phyloP scores from a whole-genome alignment of 2,329 filamentous ascomycete genomes.

The Colletotrichum shisoi region DNA sequence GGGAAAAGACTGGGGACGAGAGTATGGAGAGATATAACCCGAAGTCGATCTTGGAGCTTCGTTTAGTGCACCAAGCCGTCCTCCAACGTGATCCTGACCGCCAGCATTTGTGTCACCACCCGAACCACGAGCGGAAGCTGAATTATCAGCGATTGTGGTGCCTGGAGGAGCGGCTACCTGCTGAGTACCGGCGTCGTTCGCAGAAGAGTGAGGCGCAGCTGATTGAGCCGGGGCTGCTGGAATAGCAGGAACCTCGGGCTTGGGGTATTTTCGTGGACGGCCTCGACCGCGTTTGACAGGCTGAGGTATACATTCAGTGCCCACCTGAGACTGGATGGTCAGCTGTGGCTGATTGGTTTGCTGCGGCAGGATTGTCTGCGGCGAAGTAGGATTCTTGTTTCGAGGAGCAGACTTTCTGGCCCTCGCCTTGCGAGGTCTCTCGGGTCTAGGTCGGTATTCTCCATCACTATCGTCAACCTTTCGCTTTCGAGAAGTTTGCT shows the following conservation, averaged over 20 bases:
- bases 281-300: constrained; percentile 32
- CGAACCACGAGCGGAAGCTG: not conserved
- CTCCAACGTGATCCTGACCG: not conserved
- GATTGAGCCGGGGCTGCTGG: not conserved
- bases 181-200: not conserved
- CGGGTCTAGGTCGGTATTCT: constrained; percentile 16
- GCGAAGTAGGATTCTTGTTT: not conserved
- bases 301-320: not conserved
- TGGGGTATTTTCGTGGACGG: constrained; percentile 32
- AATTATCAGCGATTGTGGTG: not conserved
- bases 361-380: not conserved
- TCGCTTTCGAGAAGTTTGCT: constrained; percentile 8
- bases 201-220: not conserved
- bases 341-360: not conserved
- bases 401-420: constrained; percentile 5
- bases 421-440: constrained; percentile 16
- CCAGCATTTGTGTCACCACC: not conserved
- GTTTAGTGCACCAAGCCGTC: not conserved
- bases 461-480: constrained; percentile 24
- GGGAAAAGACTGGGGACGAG: not conserved
- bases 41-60: not conserved
- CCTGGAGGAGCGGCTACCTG: not conserved
- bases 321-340: not conserved
- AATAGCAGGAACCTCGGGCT: not conserved
- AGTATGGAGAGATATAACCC: not conserved